Evolutionary conservation across 306 rosid genomes (phyloP).

Genomic region (Gastrolobium villosum): DNA sequence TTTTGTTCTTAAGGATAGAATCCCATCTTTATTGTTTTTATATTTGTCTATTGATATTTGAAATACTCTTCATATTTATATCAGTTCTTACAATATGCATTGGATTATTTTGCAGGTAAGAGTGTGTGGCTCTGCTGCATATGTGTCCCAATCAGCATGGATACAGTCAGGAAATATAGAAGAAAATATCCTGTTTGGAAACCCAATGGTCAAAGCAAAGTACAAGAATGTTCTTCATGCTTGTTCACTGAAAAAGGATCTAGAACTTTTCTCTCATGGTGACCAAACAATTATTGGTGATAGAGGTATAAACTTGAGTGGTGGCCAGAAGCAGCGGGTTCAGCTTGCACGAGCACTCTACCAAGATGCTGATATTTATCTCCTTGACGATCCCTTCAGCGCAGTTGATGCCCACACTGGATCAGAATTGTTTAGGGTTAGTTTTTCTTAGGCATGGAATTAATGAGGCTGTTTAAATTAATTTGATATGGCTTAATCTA

Average conservation of each 20-base stretch:
- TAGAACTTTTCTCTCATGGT: conserved; percentile 89
- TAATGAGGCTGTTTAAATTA: conserved; percentile 36
- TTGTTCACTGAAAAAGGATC: conserved; percentile 90
- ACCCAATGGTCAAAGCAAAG: conserved; percentile 80
- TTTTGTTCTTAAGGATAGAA: conserved; percentile 29
- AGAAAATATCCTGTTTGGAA: conserved; percentile 92
- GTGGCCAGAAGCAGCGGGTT: conserved; percentile 97
- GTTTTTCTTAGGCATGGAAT: conserved; percentile 13
- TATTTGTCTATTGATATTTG: conserved; percentile 36
- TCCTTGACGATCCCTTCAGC: conserved; percentile 93
- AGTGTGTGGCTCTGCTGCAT: conserved; percentile 86
- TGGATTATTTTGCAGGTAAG: conserved; percentile 63
- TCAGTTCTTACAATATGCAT: conserved; percentile 36
- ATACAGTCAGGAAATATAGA: conserved; percentile 94
- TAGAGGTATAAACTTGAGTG: conserved; percentile 93
- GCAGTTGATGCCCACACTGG: conserved; percentile 98
- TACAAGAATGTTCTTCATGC: conserved; percentile 89
- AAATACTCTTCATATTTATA: conserved; percentile 17
- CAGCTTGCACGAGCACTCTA: conserved; percentile 97
- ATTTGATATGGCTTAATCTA: conserved; percentile 50
- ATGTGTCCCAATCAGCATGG: conserved; percentile 96
- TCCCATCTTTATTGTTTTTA: conserved; percentile 32
- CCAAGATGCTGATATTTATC: conserved; percentile 92
- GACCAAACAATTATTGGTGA: conserved; percentile 97
- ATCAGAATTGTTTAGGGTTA: conserved; percentile 81